Base-by-base conservation (phyloP, 2,329 filamentous ascomycete species). In the Pseudovirgaria hyperparasitica region DNA sequence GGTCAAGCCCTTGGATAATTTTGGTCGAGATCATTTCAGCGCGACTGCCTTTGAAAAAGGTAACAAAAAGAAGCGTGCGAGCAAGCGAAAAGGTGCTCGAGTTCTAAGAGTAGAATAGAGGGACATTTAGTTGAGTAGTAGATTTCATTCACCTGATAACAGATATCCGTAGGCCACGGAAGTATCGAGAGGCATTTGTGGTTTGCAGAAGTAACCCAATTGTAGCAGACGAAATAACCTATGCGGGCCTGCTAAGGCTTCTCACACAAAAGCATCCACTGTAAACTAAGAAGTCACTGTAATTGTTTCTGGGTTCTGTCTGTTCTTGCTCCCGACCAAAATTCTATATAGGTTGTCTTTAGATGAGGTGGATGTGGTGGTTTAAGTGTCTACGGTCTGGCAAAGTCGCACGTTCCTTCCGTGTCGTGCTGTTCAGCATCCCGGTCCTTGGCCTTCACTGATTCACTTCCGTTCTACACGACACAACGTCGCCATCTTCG, bases 1-100 rank as follows among this genome's bases (percentile, higher is more conserved):
- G 70, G 90, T 98, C 62, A 98, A 98, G 66, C 86, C 93, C 46
- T 75, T 94, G 33, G 90, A 98, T 63, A 96, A 96, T 55, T 67
- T 98, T 39, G 87, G 85, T 29, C 75, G 90, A 52, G 84, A 93
- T 45, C 87, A 94, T 51, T 71, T 71, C 38, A 69, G 61, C 40
- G 72, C 70, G 1, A 58, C 62, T 16, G 70, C 76, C 5, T 87
- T 87, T 48, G 77, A 84, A 34, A 75, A 72, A 47, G 81, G 81
- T 19, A 73, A 78, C 56, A 86, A 85, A 71, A 84, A 80, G 70
- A 86, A 82, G 76, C 79, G 77, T 66, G 54, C 65, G 2, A 55
- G 58, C 19, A 86, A 81, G 65, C 76, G 76, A 57, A 72, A 70
- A 48, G 80, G 76, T n/a, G 63, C 78, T 22, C 70, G 77, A 40